A percentile compares a stretch with the other conserved stretches of the same genome.
Evolutionary conservation across 805 yeast species (phyloP).

Genomic region (Saturnispora bothae): DNA sequence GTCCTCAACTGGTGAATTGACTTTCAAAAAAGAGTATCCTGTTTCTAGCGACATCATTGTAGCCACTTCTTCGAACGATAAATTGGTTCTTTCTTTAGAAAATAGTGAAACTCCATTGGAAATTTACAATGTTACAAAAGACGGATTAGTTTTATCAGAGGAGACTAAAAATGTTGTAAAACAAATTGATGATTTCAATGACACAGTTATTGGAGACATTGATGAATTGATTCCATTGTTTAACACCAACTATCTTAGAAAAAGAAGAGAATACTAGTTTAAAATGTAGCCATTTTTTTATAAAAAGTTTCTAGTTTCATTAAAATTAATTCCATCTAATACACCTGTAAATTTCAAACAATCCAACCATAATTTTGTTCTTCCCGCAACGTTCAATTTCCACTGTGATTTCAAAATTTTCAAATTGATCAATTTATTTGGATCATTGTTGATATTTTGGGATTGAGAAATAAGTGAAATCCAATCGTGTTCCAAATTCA

Average conservation of each 20-base stretch:
- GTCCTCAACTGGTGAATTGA: constrained; percentile 22
- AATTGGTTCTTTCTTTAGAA: constrained; percentile 21
- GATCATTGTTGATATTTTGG: constrained; percentile 21
- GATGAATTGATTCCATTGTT: constrained; percentile 43
- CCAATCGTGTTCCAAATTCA: constrained; percentile 24
- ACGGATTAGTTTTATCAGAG: constrained; percentile 17
- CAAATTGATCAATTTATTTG: constrained; percentile 28
- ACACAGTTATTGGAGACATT: constrained; percentile 17
- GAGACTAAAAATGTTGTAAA: constrained; percentile 19
- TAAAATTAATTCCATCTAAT: constrained; percentile 18
- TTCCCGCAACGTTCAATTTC: constrained; percentile 22
- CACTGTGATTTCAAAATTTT: constrained; percentile 34
- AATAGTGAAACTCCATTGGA: constrained; percentile 16
- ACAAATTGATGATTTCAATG: constrained; percentile 18
- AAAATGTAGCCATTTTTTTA: constrained; percentile 7
- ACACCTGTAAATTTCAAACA: constrained; percentile 22
- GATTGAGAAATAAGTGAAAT: constrained; percentile 10
- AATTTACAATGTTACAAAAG: constrained; percentile 19
- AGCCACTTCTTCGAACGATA: constrained; percentile 17
- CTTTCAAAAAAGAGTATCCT: constrained; percentile 23
- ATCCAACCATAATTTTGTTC: constrained; percentile 19
- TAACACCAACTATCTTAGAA: constrained; percentile 42
- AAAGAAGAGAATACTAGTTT: constrained; percentile 53
- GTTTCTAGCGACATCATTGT: constrained; percentile 20
- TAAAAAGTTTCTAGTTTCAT: constrained; percentile 18